phyloP scores from a whole-genome alignment of 352 stramenopile genomes.

The Halophytophthora batemanensis region DNA sequence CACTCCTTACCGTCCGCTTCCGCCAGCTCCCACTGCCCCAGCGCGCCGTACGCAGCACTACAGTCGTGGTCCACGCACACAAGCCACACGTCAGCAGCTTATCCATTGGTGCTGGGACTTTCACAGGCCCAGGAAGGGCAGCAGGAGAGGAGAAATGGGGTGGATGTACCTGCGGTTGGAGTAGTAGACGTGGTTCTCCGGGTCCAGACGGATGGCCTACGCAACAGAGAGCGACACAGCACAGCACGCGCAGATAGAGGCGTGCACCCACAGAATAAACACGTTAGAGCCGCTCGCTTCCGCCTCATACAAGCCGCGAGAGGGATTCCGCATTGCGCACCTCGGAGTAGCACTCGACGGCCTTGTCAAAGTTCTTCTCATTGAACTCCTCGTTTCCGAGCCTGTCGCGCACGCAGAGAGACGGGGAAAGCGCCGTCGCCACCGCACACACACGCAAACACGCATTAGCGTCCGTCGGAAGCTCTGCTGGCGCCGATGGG shows the following conservation, averaged over 20 bases:
- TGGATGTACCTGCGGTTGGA: conserved; percentile 63
- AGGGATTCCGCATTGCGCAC: conserved; percentile 16
- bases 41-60: conserved; percentile 69
- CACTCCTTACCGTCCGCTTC: conserved; percentile 74
- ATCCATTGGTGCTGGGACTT: too few relatives aligned
- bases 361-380: conserved; percentile 81
- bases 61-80: background rate
- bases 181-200: conserved; percentile 82
- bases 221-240: background rate
- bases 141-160: background rate
- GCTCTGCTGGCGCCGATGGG: background rate
- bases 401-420: conserved; percentile 16
- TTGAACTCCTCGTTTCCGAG: conserved; percentile 87
- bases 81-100: background rate
- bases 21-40: conserved; percentile 65
- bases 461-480: background rate
- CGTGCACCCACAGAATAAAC: too few relatives aligned
- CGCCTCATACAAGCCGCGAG: background rate
- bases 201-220: conserved; percentile 72
- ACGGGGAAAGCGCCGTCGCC: background rate
- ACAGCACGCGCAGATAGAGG: background rate
- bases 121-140: background rate
- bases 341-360: conserved; percentile 76
- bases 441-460: background rate
- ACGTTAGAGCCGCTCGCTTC: background rate